Evolutionary conservation across 2,329 filamentous ascomycete species (phyloP).

Genomic region (Fusarium decemcellulare): DNA sequence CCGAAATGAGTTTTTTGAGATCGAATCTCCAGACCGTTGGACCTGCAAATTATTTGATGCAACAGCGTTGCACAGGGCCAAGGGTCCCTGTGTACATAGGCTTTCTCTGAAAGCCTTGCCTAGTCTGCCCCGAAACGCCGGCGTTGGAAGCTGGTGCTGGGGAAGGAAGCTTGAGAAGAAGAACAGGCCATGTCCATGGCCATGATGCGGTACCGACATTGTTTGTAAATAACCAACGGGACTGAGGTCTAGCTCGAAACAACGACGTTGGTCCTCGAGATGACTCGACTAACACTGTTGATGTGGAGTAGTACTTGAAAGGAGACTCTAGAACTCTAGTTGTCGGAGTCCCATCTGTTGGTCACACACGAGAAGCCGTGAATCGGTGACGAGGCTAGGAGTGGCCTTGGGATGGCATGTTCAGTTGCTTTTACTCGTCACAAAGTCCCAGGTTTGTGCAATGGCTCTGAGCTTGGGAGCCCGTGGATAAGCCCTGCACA

Average conservation of each 20-base stretch:
- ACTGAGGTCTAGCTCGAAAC: slow-evolving; percentile 31
- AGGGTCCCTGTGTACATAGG: slow-evolving; percentile 1
- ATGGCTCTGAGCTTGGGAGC: neutral
- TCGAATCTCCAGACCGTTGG: slow-evolving; percentile 4
- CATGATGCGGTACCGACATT: slow-evolving; percentile 7
- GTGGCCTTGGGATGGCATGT: neutral
- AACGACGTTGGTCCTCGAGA: slow-evolving; percentile 17
- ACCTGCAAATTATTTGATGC: neutral
- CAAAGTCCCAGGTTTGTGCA: slow-evolving; percentile 4
- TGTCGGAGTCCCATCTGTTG: too few species aligned
- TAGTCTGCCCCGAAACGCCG: slow-evolving; percentile 33
- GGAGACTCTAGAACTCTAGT: too few species aligned
- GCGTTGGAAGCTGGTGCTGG: slow-evolving; percentile 24
- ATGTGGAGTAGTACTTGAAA: neutral
- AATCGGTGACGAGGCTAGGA: neutral
- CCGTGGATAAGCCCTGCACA: slow-evolving; percentile 5
- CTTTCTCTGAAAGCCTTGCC: slow-evolving; percentile 19
- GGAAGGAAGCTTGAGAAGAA: slow-evolving; percentile 2
- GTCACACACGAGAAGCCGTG: too few species aligned
- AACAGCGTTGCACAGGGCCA: neutral
- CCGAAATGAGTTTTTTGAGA: slow-evolving; percentile 32
- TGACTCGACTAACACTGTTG: neutral
- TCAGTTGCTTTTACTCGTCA: neutral
- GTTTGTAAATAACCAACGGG: slow-evolving; percentile 12
- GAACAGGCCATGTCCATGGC: slow-evolving; percentile 16